Conservation (phyloP, 2,329 filamentous ascomycete genomes). For the Arthrobotrys megalospora region DNA sequence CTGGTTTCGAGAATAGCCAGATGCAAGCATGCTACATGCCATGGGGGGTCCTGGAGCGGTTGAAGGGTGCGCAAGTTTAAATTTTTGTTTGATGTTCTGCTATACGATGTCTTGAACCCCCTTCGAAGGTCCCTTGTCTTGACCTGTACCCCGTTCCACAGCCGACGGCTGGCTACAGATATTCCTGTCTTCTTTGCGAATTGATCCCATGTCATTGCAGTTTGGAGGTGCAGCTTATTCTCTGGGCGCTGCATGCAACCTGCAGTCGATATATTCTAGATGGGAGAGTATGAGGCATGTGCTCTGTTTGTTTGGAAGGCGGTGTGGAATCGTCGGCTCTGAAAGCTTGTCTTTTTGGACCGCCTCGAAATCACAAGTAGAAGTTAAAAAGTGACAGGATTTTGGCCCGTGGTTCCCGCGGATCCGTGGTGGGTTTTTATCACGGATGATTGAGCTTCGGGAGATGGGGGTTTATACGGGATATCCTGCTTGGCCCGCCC, state of each 20-base stretch:
- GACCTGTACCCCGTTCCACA: conserved; percentile 58
- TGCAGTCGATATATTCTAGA: conserved; percentile 39
- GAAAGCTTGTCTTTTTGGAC: conserved; percentile 25
- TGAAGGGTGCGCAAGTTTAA: conserved; percentile 26
- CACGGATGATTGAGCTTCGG: conserved; percentile 9
- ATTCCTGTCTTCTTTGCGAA: conserved; percentile 45
- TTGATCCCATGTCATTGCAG: conserved; percentile 45
- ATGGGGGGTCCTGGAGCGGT: conserved; percentile 26
- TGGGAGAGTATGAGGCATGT: conserved; percentile 46
- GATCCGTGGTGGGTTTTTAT: conserved; percentile 31
- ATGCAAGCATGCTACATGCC: conserved; percentile 32
- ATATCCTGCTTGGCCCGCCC: conserved; percentile 3
- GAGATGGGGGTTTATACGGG: conserved; percentile 8
- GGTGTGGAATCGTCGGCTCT: conserved; percentile 27
- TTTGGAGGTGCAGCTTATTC: conserved; percentile 46
- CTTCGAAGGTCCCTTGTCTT: conserved; percentile 33
- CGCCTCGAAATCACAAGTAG: conserved; percentile 33
- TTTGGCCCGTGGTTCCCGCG: conserved; percentile 54
- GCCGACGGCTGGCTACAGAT: conserved; percentile 60
- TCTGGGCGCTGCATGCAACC: conserved; percentile 55
- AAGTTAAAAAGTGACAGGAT: conserved; percentile 19
- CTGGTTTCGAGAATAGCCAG: conserved; percentile 57
- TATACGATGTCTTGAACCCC: conserved; percentile 12
- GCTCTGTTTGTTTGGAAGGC: conserved; percentile 22
- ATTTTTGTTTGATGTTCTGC: conserved; percentile 10